These are phyloP conservation scores for Sphagnum fallax DNA, from an alignment of 228 moss, liverwort and hornwort genomes.

Conservation along the genomic window DNA sequence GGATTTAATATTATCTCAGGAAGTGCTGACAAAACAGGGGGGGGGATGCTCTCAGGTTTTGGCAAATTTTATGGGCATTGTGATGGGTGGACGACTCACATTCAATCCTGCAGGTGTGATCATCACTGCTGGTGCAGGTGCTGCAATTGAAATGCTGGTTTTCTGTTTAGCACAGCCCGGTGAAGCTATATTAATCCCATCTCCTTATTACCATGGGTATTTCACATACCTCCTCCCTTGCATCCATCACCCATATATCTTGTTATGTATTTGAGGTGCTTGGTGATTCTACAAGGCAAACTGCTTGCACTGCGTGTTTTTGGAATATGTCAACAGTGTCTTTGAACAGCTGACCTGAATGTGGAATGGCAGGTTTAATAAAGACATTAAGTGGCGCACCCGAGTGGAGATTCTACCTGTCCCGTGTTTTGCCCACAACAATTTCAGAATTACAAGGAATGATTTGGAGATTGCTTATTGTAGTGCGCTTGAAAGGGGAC, in stretches of 20 bases:
- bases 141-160: slow-evolving; percentile 64
- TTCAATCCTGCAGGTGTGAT: slow-evolving; percentile 73
- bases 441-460: slow-evolving; percentile 48
- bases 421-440: slow-evolving; percentile 39
- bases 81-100: slow-evolving; percentile 53
- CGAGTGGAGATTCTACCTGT: slow-evolving; percentile 81
- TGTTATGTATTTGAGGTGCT: too few species aligned
- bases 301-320: too few species aligned
- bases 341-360: too few species aligned
- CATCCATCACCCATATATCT: too few species aligned
- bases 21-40: too few species aligned
- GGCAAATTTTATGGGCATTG: slow-evolving; percentile 87
- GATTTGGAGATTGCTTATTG: slow-evolving; percentile 53
- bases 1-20: too few species aligned
- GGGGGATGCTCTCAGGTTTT: slow-evolving; percentile 27
- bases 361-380: slow-evolving; percentile 51
- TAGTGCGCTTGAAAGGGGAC: slow-evolving; percentile 41
- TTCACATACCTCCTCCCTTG: too few species aligned
- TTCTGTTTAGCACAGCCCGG: slow-evolving; percentile 88
- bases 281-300: too few species aligned
- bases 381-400: slow-evolving; percentile 80
- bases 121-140: slow-evolving; percentile 80
- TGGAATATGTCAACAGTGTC: too few species aligned
- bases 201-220: slow-evolving; percentile 50
- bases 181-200: slow-evolving; percentile 75